Percentiles rank a stretch among this genome's conserved stretches.
Conservation (phyloP, 208 protist species). For the Acanthamoeba sp. region DNA sequence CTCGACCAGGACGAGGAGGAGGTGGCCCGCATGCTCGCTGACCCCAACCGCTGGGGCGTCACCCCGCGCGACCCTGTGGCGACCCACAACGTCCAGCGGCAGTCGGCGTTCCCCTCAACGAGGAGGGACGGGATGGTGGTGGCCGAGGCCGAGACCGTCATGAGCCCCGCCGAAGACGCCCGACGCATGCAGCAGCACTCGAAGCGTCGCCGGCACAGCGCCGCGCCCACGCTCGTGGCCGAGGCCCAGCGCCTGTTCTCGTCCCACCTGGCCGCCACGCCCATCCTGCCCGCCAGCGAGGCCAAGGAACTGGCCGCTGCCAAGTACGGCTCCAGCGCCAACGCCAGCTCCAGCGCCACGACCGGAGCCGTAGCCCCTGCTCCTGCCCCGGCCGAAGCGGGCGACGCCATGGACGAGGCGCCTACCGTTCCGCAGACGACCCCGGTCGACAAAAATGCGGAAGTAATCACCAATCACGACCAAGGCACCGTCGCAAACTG, state of each 20-base stretch:
- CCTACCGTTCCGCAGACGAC: no score
- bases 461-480: not conserved
- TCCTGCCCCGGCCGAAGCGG: no score
- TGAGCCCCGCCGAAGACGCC: not conserved
- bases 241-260: conserved; percentile 28
- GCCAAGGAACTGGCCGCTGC: not conserved
- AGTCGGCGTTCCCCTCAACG: no score
- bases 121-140: no score
- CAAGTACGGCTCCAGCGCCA: not conserved
- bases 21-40: not conserved
- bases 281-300: not conserved
- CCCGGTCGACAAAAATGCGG: no score
- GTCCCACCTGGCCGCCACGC: not conserved
- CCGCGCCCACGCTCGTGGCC: not conserved
- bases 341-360: not conserved
- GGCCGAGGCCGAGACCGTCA: no score
- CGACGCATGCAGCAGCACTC: not conserved
- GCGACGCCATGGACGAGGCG: not conserved
- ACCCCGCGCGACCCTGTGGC: no score
- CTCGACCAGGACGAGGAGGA: not conserved
- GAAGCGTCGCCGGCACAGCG: not conserved
- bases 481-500: not conserved
- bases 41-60: not conserved
- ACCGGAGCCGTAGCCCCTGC: not conserved
- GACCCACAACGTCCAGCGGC: no score